Evolutionary conservation across 192 early-diverging fungal genomes (phyloP).

Genomic region (Globomyces pollinis-pini): DNA sequence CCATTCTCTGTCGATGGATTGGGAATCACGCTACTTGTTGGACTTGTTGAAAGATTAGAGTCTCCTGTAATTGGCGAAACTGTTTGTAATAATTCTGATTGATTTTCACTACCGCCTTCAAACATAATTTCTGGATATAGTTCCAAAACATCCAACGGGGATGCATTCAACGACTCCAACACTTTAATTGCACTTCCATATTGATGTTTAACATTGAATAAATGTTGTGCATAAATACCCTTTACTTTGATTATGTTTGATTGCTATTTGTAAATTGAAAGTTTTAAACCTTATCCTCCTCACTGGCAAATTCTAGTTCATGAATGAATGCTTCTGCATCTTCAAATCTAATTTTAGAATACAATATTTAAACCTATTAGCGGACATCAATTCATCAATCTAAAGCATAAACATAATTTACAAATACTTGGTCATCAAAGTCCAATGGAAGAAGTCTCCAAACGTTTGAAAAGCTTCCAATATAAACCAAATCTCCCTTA

Average conservation of each 20-base stretch:
- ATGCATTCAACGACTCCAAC: conserved; percentile 43
- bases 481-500: conserved; percentile 17
- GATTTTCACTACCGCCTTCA: too few relatives aligned
- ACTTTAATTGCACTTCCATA: conserved; percentile 43
- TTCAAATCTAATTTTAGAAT: conserved; percentile 25
- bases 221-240: conserved; percentile 45
- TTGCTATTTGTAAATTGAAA: conserved; percentile 20
- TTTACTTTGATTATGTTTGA: conserved; percentile 46
- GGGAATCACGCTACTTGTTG: neutral
- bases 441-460: conserved; percentile 46
- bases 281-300: conserved; percentile 36
- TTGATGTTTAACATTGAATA: conserved; percentile 40
- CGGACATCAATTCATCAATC: too few relatives aligned
- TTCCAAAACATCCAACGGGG: conserved; percentile 50
- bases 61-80: conserved; percentile 6
- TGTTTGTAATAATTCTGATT: conserved; percentile 7
- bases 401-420: too few relatives aligned
- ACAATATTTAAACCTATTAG: conserved; percentile 48
- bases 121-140: conserved; percentile 48
- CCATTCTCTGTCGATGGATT: neutral
- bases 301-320: conserved; percentile 43
- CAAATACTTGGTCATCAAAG: conserved; percentile 52
- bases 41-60: conserved; percentile 1
- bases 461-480: conserved; percentile 28
- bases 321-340: conserved; percentile 44